Conservation (phyloP, 805 yeast genomes). For the Candida mattraensis region DNA sequence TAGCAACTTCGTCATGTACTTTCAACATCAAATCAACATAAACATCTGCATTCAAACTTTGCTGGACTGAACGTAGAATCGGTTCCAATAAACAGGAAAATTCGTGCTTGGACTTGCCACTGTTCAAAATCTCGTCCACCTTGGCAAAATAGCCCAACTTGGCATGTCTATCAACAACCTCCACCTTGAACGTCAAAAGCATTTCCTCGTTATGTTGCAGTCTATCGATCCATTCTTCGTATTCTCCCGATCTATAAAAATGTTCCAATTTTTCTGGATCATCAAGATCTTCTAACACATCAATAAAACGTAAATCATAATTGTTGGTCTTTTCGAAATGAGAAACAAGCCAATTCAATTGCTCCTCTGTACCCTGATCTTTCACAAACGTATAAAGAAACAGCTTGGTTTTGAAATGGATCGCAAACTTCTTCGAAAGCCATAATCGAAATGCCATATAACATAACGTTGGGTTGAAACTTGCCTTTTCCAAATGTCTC, state of each 20-base stretch:
- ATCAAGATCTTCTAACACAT: constrained; percentile 14
- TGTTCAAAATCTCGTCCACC: constrained; percentile 11
- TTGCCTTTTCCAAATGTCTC: constrained; percentile 18
- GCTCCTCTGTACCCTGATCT: constrained; percentile 21
- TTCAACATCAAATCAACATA: constrained; percentile 22
- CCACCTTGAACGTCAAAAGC: constrained; percentile 7
- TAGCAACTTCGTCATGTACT: constrained; percentile 28
- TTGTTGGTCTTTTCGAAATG: constrained; percentile 14
- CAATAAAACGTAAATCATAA: constrained; percentile 19
- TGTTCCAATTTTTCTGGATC: too few relatives aligned
- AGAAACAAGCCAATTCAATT: constrained; percentile 23
- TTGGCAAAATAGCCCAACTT: constrained; percentile 15
- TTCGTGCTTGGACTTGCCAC: constrained; percentile 7
- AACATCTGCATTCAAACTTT: constrained; percentile 21
- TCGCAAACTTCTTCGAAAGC: constrained; percentile 20
- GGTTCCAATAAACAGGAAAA: constrained; percentile 11
- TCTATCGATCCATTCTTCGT: constrained; percentile 14
- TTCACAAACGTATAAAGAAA: constrained; percentile 21
- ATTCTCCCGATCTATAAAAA: too few relatives aligned
- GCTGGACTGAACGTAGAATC: constrained; percentile 19
- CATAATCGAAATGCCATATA: constrained; percentile 29
- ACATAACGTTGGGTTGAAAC: constrained; percentile 24
- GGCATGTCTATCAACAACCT: constrained; percentile 21
- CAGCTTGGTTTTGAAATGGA: constrained; percentile 24
- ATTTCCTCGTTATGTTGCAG: constrained; percentile 10